Conservation (phyloP, 305 asterid species). For the Salvia sclarea region DNA sequence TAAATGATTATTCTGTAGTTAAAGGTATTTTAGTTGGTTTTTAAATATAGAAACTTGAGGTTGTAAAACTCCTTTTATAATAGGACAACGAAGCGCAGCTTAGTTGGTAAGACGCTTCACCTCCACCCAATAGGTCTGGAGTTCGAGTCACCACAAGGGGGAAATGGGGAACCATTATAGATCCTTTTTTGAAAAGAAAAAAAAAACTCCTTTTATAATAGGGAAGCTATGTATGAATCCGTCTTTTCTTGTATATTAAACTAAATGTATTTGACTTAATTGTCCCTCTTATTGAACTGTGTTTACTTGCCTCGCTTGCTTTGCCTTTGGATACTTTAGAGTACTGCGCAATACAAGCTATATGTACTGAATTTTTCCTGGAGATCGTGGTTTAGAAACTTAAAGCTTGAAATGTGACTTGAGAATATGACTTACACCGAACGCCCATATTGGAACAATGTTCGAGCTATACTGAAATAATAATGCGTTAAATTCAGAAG, state of each 20-base stretch:
- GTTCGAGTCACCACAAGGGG: too few species aligned
- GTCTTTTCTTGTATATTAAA: neutral
- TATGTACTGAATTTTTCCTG: neutral
- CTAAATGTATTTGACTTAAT: slow-evolving; percentile 4
- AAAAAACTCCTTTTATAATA: neutral
- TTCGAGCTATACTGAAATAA: neutral
- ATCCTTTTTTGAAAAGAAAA: too few species aligned
- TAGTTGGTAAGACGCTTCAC: too few species aligned
- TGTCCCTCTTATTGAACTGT: neutral
- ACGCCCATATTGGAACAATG: neutral
- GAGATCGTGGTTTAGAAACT: neutral
- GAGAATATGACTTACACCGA: neutral
- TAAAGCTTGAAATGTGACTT: slow-evolving; percentile 6
- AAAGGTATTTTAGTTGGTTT: slow-evolving; percentile 26
- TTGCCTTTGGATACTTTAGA: slow-evolving; percentile 13
- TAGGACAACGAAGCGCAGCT: too few species aligned
- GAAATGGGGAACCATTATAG: too few species aligned
- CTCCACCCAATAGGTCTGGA: too few species aligned
- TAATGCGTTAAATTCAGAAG: neutral
- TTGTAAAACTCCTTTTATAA: neutral
- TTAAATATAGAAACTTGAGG: neutral
- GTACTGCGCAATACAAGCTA: slow-evolving; percentile 5
- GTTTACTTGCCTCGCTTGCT: slow-evolving; percentile 10
- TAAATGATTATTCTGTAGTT: slow-evolving; percentile 24
- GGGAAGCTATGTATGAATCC: neutral